phyloP scores from a whole-genome alignment of 768 basidiomycete species.

The Daedaleopsis sinensis region DNA sequence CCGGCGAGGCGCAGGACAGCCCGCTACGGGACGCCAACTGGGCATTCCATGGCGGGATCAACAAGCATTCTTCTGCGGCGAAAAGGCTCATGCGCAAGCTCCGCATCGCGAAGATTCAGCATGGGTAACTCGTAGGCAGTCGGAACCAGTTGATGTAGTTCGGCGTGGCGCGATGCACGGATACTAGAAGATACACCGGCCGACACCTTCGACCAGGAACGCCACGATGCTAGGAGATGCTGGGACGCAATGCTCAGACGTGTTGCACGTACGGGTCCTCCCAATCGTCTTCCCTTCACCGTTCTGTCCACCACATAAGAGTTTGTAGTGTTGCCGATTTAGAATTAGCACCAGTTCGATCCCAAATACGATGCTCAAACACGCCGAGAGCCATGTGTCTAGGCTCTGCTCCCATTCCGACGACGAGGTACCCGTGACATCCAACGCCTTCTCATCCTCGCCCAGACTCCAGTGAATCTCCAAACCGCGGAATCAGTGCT shows the following conservation, averaged over 20 bases:
- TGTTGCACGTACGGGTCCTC: not conserved
- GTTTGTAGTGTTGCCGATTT: not conserved
- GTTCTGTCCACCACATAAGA: not conserved
- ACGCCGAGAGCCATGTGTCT: no score
- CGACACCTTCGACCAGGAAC: not conserved
- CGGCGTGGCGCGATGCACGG: not conserved
- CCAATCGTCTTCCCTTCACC: not conserved
- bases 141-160: not conserved
- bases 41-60: slow-evolving; percentile 74
- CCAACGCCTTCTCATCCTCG: not conserved
- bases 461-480: no score
- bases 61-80: slow-evolving; percentile 69
- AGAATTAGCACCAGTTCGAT: not conserved
- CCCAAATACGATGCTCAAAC: not conserved
- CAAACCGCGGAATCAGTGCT: not conserved
- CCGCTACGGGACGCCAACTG: slow-evolving; percentile 50
- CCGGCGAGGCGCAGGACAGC: slow-evolving; percentile 17
- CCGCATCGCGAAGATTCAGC: slow-evolving; percentile 46
- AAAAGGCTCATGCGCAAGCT: slow-evolving; percentile 50
- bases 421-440: no score
- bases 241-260: not conserved
- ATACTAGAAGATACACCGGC: not conserved
- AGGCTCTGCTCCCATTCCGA: no score
- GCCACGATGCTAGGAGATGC: not conserved
- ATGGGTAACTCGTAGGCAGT: not conserved